These are phyloP conservation scores for Quaeritorhiza haematococci DNA, from an alignment of 371 early-diverging fungal genomes.

Conservation along the genomic window DNA sequence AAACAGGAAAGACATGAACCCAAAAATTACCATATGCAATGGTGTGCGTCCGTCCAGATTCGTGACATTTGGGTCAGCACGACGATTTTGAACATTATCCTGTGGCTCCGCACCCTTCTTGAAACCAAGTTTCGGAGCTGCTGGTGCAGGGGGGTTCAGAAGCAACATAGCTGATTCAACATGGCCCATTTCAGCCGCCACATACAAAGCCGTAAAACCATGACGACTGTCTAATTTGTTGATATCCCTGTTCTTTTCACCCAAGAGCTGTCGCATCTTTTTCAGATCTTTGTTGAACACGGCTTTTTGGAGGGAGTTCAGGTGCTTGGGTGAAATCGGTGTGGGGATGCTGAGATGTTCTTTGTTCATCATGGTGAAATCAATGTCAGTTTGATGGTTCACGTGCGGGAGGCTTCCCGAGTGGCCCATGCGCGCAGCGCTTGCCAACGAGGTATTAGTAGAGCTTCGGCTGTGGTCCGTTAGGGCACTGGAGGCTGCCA, in stretches of 20 bases:
- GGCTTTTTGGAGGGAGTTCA: slow-evolving; percentile 35
- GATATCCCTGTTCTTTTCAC: slow-evolving; percentile 27
- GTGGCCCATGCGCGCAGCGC: too few relatives aligned
- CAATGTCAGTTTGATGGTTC: too few relatives aligned
- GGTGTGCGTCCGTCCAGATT: slow-evolving; percentile 28
- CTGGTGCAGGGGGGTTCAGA: slow-evolving; percentile 9
- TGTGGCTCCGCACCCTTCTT: too few relatives aligned
- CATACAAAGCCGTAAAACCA: slow-evolving; percentile 28
- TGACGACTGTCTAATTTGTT: slow-evolving; percentile 34
- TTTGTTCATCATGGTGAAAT: too few relatives aligned
- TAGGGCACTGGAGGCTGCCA: too few relatives aligned
- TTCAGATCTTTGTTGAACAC: slow-evolving; percentile 27
- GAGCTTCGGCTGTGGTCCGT: too few relatives aligned
- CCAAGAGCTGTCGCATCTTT: slow-evolving; percentile 16
- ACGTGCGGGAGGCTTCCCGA: too few relatives aligned
- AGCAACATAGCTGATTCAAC: slow-evolving; percentile 14
- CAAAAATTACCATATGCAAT: slow-evolving; percentile 16
- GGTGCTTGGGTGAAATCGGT: slow-evolving; percentile 29
- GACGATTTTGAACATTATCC: too few relatives aligned
- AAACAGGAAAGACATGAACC: neutral
- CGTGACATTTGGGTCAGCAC: slow-evolving; percentile 11
- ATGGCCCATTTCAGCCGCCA: slow-evolving; percentile 27
- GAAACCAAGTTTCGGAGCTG: too few relatives aligned
- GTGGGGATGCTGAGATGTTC: too few relatives aligned
- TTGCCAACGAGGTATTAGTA: too few relatives aligned